A percentile compares a stretch with the other conserved stretches of the same genome.
Evolutionary conservation across 441 rosid genomes (phyloP).

Genomic region (Lepidium campestre): DNA sequence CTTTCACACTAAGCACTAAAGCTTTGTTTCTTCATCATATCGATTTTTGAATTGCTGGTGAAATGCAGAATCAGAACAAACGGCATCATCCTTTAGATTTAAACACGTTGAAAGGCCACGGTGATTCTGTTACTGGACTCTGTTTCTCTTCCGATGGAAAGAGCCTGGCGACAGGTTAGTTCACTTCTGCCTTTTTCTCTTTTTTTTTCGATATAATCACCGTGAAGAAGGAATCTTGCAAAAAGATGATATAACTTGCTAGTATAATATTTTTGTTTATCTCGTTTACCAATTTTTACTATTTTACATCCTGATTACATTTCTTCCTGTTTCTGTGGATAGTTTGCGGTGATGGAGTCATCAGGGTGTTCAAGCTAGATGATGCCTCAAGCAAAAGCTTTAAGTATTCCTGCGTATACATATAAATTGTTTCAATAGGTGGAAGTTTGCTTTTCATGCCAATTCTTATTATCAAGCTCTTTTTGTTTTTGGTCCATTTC

Average conservation of each 20-base stretch:
- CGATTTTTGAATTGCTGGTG: constrained; percentile 6
- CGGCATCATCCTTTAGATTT: constrained; percentile 87
- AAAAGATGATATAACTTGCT: neutral
- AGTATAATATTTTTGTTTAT: neutral
- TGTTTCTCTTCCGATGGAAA: constrained; percentile 77
- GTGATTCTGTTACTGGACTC: constrained; percentile 73
- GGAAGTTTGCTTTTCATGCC: neutral
- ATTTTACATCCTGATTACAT: neutral
- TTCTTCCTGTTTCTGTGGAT: constrained; percentile 22
- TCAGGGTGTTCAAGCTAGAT: constrained; percentile 86
- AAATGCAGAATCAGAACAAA: constrained; percentile 63
- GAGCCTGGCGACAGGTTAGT: constrained; percentile 72
- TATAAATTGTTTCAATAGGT: neutral
- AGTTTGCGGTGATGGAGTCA: constrained; percentile 88
- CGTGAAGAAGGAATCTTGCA: neutral
- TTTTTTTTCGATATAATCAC: neutral
- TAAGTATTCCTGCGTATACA: constrained; percentile 48
- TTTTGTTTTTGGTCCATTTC: neutral
- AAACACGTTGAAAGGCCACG: constrained; percentile 95
- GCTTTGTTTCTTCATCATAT: neutral
- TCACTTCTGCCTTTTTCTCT: neutral
- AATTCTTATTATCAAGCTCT: neutral
- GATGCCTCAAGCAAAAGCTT: constrained; percentile 94
- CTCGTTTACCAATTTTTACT: neutral
- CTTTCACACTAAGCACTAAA: neutral